Percentiles rank a stretch among this genome's conserved stretches.
Evolutionary conservation across 108 stramenopile species (phyloP).

Genomic region (Discostella stelligeroides): DNA sequence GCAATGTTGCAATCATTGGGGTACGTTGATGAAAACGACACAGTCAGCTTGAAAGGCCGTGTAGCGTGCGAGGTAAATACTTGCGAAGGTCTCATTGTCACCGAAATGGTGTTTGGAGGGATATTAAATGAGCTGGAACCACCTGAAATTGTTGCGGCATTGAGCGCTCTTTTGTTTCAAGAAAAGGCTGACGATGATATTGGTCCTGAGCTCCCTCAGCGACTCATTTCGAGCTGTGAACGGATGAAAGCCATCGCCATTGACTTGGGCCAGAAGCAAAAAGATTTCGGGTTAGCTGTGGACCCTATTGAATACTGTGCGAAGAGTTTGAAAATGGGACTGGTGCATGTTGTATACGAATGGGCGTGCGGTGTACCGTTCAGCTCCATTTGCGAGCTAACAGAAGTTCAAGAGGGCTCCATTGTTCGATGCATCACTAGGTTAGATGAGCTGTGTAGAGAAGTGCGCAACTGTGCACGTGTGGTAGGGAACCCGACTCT

Average conservation of each 20-base stretch:
- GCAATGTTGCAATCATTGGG: constrained; percentile 87
- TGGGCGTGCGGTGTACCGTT: constrained; percentile 98
- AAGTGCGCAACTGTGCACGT: constrained; percentile 93
- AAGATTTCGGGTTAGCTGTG: constrained; percentile 77
- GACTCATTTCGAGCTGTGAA: constrained; percentile 68
- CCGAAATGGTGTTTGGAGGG: constrained; percentile 97
- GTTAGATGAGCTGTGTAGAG: constrained; percentile 96
- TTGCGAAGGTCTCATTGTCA: constrained; percentile 93
- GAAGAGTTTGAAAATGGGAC: constrained; percentile 89
- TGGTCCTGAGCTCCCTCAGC: constrained; percentile 77
- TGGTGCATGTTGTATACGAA: constrained; percentile 95
- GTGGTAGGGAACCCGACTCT: constrained; percentile 96
- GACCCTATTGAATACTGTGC: constrained; percentile 85
- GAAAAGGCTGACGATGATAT: constrained; percentile 80
- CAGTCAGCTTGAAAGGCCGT: constrained; percentile 93
- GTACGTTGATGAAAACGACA: constrained; percentile 85
- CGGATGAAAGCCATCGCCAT: constrained; percentile 79
- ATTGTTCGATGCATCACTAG: constrained; percentile 96
- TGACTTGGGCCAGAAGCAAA: constrained; percentile 80
- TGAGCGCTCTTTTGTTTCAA: constrained; percentile 93
- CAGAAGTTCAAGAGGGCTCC: constrained; percentile 93
- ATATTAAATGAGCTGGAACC: constrained; percentile 93
- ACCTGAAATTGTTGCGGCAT: constrained; percentile 92
- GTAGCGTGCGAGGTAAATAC: constrained; percentile 96
- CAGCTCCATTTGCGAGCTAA: constrained; percentile 86